Evolutionary conservation across 2,329 filamentous ascomycete genomes (phyloP).

Genomic region (Nannizziopsis arthrosporioides): DNA sequence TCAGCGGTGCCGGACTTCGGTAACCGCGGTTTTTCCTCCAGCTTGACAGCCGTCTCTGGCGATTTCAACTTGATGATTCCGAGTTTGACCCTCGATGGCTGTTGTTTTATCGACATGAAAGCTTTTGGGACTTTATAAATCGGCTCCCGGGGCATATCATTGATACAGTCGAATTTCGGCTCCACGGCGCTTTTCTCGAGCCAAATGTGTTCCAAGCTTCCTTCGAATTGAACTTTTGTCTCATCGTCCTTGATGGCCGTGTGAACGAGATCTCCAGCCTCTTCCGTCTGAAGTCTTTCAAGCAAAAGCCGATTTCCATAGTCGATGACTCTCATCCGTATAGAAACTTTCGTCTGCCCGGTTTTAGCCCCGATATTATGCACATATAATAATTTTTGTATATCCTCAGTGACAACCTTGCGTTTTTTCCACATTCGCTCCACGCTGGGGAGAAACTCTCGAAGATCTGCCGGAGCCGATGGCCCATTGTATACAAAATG

Average conservation of each 20-base stretch:
- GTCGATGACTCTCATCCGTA: conserved; percentile 29
- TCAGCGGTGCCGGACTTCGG: conserved; percentile 21
- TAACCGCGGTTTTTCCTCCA: conserved; percentile 11
- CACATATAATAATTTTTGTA: conserved; percentile 56
- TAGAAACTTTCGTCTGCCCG: not conserved
- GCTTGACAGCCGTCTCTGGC: conserved; percentile 15
- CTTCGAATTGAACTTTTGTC: conserved; percentile 41
- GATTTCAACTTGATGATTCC: conserved; percentile 28
- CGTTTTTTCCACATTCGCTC: conserved; percentile 63
- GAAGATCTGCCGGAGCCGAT: conserved; percentile 52
- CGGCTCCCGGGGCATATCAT: conserved; percentile 23
- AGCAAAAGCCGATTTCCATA: conserved; percentile 33
- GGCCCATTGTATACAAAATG: conserved; percentile 59
- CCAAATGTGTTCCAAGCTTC: conserved; percentile 38
- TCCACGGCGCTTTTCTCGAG: conserved; percentile 28
- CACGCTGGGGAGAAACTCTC: conserved; percentile 49
- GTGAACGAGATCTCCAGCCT: conserved; percentile 6
- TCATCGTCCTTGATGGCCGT: conserved; percentile 34
- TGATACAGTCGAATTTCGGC: conserved; percentile 24
- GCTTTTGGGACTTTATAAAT: conserved; percentile 23
- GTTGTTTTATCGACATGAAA: conserved; percentile 22
- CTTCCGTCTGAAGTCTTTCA: conserved; percentile 19
- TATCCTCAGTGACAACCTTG: conserved; percentile 52
- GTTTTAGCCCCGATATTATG: conserved; percentile 25
- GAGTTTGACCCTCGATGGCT: conserved; percentile 31